phyloP scores from a whole-genome alignment of 176 grass and related monocot species.

The Eragrostis nindensis region DNA sequence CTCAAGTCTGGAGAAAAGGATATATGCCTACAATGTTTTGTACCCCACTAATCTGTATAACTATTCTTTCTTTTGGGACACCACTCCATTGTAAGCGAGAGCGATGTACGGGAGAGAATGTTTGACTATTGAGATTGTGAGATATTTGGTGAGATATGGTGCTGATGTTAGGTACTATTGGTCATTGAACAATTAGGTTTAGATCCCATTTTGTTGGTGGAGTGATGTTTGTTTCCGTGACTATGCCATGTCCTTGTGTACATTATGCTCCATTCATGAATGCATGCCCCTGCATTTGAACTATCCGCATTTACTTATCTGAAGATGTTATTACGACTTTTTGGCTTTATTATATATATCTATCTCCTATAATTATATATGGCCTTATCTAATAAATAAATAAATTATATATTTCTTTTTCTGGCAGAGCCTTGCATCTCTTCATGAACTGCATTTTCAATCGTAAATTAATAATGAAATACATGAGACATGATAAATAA shows the following conservation, averaged over 20 bases:
- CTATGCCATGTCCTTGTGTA: background rate
- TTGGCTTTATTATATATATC: too few relatives aligned
- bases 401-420: background rate
- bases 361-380: background rate
- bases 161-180: constrained; percentile 26
- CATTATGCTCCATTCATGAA: constrained; percentile 26
- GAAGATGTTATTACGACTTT: background rate
- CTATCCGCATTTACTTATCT: background rate
- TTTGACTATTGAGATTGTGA: constrained; percentile 33
- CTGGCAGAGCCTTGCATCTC: background rate
- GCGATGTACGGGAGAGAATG: background rate
- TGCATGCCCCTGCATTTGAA: background rate
- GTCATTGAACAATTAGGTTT: background rate
- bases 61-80: background rate
- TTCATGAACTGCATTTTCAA: background rate
- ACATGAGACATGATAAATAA: background rate
- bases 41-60: background rate
- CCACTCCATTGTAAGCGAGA: constrained; percentile 15
- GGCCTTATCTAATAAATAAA: too few relatives aligned
- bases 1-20: constrained; percentile 37
- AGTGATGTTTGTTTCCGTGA: constrained; percentile 23
- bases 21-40: constrained; percentile 23
- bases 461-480: background rate
- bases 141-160: constrained; percentile 32
- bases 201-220: constrained; percentile 29